Conservation (phyloP, 306 rosid species). For the Oemleria cerasiformis region DNA sequence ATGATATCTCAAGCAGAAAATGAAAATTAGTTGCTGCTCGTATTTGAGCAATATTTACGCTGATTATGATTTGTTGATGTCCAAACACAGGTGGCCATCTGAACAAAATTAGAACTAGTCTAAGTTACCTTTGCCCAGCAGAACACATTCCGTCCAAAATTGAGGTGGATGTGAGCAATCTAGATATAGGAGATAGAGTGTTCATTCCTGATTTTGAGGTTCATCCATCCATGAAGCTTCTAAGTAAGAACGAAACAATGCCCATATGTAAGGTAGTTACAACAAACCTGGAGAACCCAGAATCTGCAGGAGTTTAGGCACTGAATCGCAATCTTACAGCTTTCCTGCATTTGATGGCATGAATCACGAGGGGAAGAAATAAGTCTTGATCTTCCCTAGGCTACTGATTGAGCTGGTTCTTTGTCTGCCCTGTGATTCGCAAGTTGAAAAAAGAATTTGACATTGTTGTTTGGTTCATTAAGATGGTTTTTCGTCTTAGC, state of each 20-base stretch:
- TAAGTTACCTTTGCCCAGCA: slow-evolving; percentile 67
- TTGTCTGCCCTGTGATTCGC: neutral
- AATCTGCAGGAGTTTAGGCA: slow-evolving; percentile 29
- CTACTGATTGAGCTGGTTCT: slow-evolving; percentile 7
- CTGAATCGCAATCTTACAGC: slow-evolving; percentile 8
- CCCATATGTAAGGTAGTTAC: slow-evolving; percentile 77
- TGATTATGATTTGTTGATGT: slow-evolving; percentile 20
- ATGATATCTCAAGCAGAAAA: no score
- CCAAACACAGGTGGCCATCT: slow-evolving; percentile 62
- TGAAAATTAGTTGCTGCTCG: no score
- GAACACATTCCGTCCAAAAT: slow-evolving; percentile 80
- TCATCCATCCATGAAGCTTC: slow-evolving; percentile 83
- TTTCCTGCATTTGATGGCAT: neutral
- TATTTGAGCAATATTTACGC: neutral
- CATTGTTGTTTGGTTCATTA: slow-evolving; percentile 8
- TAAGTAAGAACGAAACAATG: slow-evolving; percentile 69
- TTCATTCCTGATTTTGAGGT: slow-evolving; percentile 59
- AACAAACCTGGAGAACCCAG: slow-evolving; percentile 39
- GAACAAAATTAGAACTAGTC: slow-evolving; percentile 64
- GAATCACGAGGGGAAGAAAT: slow-evolving; percentile 15
- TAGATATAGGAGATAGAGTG: slow-evolving; percentile 75
- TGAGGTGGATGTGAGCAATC: slow-evolving; percentile 80
- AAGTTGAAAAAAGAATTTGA: neutral
- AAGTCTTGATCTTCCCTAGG: slow-evolving; percentile 10
- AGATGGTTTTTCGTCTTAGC: slow-evolving; percentile 23